phyloP scores from a whole-genome alignment of 208 protist genomes.

The Sergeia podlipaevii region DNA sequence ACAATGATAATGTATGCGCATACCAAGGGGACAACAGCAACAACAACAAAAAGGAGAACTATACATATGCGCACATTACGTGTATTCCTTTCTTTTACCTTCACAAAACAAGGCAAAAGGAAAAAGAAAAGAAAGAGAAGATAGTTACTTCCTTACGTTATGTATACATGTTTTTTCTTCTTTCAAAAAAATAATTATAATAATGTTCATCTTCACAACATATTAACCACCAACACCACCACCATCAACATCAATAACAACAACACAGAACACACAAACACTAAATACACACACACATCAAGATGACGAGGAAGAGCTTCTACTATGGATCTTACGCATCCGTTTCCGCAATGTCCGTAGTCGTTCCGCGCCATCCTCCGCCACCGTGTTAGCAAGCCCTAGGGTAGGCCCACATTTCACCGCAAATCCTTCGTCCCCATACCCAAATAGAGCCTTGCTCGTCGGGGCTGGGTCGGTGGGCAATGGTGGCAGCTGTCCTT shows the following conservation, averaged over 20 bases:
- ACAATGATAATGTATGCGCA: constrained; percentile 8
- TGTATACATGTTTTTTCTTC: too few species aligned
- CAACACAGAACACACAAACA: constrained; percentile 2
- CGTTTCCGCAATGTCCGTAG: constrained; percentile 70
- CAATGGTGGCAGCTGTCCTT: constrained; percentile 66
- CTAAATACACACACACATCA: constrained; percentile 6
- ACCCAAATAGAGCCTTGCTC: constrained; percentile 37
- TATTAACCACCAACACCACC: not conserved
- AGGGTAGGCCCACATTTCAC: constrained; percentile 62
- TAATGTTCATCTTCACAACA: too few species aligned
- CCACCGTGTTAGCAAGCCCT: constrained; percentile 74
- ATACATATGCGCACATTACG: not conserved
- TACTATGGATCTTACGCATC: constrained; percentile 18
- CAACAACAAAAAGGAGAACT: not conserved
- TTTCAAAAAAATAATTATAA: too few species aligned
- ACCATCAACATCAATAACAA: not conserved
- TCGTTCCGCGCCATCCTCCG: constrained; percentile 32
- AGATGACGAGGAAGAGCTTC: not conserved
- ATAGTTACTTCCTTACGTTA: too few species aligned
- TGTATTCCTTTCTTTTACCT: not conserved
- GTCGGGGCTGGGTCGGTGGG: constrained; percentile 55
- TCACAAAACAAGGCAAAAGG: too few species aligned
- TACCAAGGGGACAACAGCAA: too few species aligned
- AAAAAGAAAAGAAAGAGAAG: too few species aligned
- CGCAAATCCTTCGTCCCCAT: constrained; percentile 66